Conservation (phyloP, 129 eudicot genomes). For the Flaveria brownii region DNA sequence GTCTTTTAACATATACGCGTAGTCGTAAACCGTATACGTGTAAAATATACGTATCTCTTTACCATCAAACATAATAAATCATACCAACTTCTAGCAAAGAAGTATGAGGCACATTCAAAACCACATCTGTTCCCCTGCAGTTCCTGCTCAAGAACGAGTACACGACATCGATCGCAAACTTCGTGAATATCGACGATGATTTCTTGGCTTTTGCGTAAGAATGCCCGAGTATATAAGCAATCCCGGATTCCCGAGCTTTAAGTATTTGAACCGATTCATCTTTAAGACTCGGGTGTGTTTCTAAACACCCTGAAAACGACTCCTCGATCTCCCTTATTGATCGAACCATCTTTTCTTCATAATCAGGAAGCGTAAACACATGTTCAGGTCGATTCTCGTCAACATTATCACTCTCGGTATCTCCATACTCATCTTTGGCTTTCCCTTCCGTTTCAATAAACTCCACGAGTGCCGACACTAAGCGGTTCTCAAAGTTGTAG, state of each 20-base stretch:
- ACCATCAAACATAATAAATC: conserved; percentile 49
- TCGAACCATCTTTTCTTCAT: conserved; percentile 34
- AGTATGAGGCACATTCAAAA: conserved; percentile 56
- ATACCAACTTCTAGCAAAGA: conserved; percentile 62
- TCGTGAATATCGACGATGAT: conserved; percentile 44
- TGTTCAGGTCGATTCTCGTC: conserved; percentile 4
- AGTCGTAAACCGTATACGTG: not conserved
- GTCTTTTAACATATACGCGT: not conserved
- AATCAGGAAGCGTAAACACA: conserved; percentile 29
- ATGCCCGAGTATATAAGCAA: conserved; percentile 61
- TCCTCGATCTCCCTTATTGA: conserved; percentile 39
- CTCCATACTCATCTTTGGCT: conserved; percentile 19
- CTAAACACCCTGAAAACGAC: conserved; percentile 31
- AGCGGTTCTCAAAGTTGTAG: conserved; percentile 51
- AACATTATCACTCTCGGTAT: conserved; percentile 23
- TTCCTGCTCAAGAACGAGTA: conserved; percentile 60
- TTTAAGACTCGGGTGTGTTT: conserved; percentile 22
- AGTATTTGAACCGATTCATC: conserved; percentile 44
- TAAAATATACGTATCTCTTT: not conserved
- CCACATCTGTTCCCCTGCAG: conserved; percentile 51
- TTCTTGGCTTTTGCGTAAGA: conserved; percentile 53
- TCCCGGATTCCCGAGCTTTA: conserved; percentile 54
- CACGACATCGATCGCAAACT: conserved; percentile 48
- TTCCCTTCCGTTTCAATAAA: conserved; percentile 48
- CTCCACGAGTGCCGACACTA: conserved; percentile 38